Percentiles rank a stretch among this genome's conserved stretches.
Evolutionary conservation across 1,139 yeast genomes (phyloP).

Genomic region (Yamadazyma membranifaciens): DNA sequence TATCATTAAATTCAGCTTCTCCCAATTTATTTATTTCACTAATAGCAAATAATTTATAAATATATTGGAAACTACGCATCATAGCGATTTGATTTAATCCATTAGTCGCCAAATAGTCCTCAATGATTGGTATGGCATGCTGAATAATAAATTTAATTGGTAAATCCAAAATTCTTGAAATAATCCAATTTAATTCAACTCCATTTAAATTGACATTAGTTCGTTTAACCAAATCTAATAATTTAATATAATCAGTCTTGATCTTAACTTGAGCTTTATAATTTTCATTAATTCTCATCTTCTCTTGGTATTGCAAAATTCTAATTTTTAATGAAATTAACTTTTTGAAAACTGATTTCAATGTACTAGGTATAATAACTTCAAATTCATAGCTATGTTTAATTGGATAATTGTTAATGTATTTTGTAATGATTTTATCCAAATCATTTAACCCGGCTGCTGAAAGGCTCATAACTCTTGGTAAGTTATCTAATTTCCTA

Average conservation of each 20-base stretch:
- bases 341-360: conserved; percentile 17
- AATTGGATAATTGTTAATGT: conserved; percentile 19
- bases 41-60: conserved; percentile 23
- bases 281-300: conserved; percentile 1
- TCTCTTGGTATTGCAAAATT: conserved; percentile 9
- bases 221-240: conserved; percentile 5
- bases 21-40: conserved; percentile 8
- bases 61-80: conserved; percentile 20
- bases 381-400: conserved; percentile 7
- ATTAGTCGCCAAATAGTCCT: conserved; percentile 29
- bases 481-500: conserved; percentile 20
- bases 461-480: conserved; percentile 23
- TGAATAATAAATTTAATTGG: conserved; percentile 14
- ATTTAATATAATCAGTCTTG: conserved; percentile 11
- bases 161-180: conserved; percentile 16
- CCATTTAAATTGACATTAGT: background rate
- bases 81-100: conserved; percentile 29
- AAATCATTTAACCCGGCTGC: conserved; percentile 27
- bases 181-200: conserved; percentile 15
- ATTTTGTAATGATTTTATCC: conserved; percentile 15
- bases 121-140: conserved; percentile 21
- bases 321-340: conserved; percentile 20
- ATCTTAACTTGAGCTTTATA: conserved; percentile 3
- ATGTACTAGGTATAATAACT: conserved; percentile 6
- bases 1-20: conserved; percentile 12